Evolutionary conservation across 139 green algal species (phyloP).

Genomic region (Zygnema cylindricum): DNA sequence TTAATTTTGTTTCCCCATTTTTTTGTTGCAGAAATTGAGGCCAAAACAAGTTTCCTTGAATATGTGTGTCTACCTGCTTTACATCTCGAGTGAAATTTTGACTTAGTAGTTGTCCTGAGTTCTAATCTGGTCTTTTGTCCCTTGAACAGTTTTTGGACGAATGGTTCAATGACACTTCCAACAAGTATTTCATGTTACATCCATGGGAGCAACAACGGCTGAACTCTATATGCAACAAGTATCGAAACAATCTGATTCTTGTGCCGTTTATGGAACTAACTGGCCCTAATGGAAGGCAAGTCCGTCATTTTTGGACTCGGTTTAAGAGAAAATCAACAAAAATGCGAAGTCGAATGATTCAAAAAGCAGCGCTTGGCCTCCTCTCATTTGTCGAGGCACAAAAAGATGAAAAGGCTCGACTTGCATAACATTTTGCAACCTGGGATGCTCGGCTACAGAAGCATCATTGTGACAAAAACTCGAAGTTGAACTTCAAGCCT

Average conservation of each 20-base stretch:
- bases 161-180: slow-evolving; percentile 33
- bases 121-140: background rate
- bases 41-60: background rate
- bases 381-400: background rate
- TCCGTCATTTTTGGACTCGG: slow-evolving; percentile 24
- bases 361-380: background rate
- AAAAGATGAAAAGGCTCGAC: no score
- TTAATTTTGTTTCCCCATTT: background rate
- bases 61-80: background rate
- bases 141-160: slow-evolving; percentile 12
- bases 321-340: background rate
- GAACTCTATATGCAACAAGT: slow-evolving; percentile 5
- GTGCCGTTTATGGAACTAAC: slow-evolving; percentile 30
- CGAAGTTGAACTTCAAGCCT: no score
- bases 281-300: slow-evolving; percentile 5
- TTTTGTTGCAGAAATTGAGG: background rate
- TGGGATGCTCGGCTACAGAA: no score
- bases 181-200: background rate
- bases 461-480: no score
- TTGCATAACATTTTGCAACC: no score
- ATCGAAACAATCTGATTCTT: slow-evolving; percentile 5
- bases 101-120: background rate
- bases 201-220: slow-evolving; percentile 26
- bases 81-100: background rate
- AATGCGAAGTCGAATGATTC: background rate